Evolutionary conservation across 2,329 filamentous ascomycete species (phyloP).

Genomic region (Colletotrichum sp.): DNA sequence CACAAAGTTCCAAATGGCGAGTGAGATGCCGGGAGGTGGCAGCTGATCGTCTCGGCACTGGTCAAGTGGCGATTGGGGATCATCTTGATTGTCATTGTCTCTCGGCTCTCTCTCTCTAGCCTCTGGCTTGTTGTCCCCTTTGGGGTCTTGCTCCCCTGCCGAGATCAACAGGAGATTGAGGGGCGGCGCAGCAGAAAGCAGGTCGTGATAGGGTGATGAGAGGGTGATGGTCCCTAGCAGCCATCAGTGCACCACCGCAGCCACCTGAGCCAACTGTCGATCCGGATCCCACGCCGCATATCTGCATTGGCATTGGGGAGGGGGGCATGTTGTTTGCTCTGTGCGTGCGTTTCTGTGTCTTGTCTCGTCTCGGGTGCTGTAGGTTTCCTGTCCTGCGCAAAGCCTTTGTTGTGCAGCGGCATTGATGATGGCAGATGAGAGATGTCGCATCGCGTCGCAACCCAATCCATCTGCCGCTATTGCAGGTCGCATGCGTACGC

Average conservation of each 20-base stretch:
- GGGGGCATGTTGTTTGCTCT: neutral
- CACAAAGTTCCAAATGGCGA: neutral
- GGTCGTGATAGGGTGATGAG: conserved; percentile 3
- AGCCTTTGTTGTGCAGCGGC: neutral
- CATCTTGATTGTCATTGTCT: conserved; percentile 3
- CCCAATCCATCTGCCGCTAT: neutral
- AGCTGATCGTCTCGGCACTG: conserved; percentile 13
- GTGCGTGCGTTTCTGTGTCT: neutral
- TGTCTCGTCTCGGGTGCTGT: neutral
- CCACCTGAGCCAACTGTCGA: neutral
- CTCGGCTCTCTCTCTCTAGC: neutral
- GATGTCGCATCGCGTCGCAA: neutral
- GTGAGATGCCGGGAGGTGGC: neutral
- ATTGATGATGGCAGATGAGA: neutral
- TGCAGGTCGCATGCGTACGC: neutral
- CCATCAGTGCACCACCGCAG: neutral
- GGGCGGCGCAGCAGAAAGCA: neutral
- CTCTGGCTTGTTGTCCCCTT: conserved; percentile 1
- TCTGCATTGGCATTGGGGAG: neutral
- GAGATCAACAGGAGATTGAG: conserved; percentile 18
- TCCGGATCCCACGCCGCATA: neutral
- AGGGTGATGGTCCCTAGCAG: neutral
- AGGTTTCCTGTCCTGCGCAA: neutral
- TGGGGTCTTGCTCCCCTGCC: neutral
- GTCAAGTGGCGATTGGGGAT: neutral